These are phyloP conservation scores for Diaporthe citrichinensis DNA, from an alignment of 2,329 filamentous ascomycete species.

Conservation along the genomic window DNA sequence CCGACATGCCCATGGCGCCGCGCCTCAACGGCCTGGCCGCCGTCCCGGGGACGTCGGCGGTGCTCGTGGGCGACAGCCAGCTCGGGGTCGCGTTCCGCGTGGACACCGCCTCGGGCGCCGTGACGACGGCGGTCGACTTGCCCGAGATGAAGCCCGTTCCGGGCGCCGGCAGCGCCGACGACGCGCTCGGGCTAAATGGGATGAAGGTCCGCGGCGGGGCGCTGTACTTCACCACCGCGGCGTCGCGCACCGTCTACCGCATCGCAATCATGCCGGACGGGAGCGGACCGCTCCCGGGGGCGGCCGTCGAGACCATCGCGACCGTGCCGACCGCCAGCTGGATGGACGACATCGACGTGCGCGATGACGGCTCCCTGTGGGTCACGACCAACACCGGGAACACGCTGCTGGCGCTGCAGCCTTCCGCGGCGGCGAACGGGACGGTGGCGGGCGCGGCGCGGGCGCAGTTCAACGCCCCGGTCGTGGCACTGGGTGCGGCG, in stretches of 20 bases:
- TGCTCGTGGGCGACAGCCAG: constrained; percentile 49
- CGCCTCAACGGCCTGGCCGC: constrained; percentile 47
- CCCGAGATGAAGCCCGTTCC: constrained; percentile 46
- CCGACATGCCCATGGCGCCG: constrained; percentile 40
- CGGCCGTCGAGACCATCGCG: constrained; percentile 31
- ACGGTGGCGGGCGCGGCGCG: constrained; percentile 1
- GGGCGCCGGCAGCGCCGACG: constrained; percentile 23
- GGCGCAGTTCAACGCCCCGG: constrained; percentile 19
- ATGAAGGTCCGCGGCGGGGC: constrained; percentile 46
- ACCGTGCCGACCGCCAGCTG: not conserved
- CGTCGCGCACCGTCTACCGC: constrained; percentile 30
- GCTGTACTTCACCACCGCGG: constrained; percentile 49
- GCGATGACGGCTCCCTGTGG: constrained; percentile 30
- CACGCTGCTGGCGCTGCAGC: constrained; percentile 25
- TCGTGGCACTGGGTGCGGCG: constrained; percentile 16
- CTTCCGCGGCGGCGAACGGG: constrained; percentile 1
- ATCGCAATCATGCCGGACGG: constrained; percentile 32
- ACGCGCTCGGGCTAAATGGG: constrained; percentile 47
- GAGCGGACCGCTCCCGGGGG: not conserved
- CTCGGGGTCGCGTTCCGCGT: constrained; percentile 47
- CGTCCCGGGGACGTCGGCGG: constrained; percentile 41
- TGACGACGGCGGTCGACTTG: constrained; percentile 43
- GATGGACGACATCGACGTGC: constrained; percentile 35
- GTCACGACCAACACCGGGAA: constrained; percentile 35
- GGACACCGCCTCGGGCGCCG: constrained; percentile 44